Base-by-base conservation (phyloP, 129 eudicot genomes). In the Centrapalus pauciflorus region DNA sequence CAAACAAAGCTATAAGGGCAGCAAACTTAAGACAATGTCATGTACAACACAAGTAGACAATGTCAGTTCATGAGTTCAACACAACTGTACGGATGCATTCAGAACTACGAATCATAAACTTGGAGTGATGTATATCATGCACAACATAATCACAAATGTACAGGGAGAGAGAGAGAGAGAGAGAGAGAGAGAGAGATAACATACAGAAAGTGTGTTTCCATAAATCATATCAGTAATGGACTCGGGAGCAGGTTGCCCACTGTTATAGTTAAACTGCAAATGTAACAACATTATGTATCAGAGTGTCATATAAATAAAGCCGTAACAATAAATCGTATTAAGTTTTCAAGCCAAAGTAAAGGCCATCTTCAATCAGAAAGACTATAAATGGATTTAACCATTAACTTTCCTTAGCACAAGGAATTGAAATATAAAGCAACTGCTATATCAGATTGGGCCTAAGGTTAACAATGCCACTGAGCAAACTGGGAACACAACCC, bases 231-330 rank as follows among this genome's bases (percentile, higher is more conserved):
- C 97, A 38, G 99, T 94, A 59, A 94, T 94, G 55, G 97, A 89
- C 71, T 94, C 99, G 0, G 99, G 97, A 49, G 99, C 99, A 70
- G 99, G 99, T 79, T 94, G 99, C 64, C 99, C 99, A 61, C 99
- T 94, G 90, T 95, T 89, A 83, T 86, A 94, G 67, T 94, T 94
- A 83, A 94, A 94, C 99, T 94, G 85, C 70, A 76, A 52, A 52
- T 30, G 17, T 49, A 74, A 64, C 52, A 74, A 45, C 38, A 43
- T 71, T 50, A 43, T 33, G 55, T 8, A 57, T 70, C 80, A 78
- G 41, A 33, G 25, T 9, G 38, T 38, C 51, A 40, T 38, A 25
- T 52, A 51, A 27, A 65, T 20, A 54, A 38, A 66, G 33, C 48
- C n/a, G 23, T 10, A 43, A 50, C 21, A 49, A 33, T 21, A 29